Evolutionary conservation across 768 basidiomycete species (phyloP).

Genomic region (Obba rivulosa): DNA sequence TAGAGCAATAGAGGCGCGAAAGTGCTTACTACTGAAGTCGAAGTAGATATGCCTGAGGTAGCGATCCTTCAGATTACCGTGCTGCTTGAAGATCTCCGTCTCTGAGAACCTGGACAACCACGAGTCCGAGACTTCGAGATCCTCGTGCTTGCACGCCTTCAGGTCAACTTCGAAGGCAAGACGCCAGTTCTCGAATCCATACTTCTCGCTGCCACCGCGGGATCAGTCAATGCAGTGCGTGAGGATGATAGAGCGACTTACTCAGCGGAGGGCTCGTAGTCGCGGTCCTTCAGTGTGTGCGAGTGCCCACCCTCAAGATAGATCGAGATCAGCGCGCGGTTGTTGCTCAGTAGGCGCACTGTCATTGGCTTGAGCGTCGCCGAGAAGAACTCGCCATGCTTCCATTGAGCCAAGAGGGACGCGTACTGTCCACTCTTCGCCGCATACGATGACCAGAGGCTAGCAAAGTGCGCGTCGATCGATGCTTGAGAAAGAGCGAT

Average conservation of each 20-base stretch:
- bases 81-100: constrained; percentile 10
- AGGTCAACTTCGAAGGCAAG: constrained; percentile 25
- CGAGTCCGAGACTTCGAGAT: background rate
- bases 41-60: constrained; percentile 19
- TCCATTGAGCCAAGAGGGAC: constrained; percentile 6
- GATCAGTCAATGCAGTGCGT: background rate
- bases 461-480: constrained; percentile 17
- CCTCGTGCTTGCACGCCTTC: constrained; percentile 10
- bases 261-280: background rate
- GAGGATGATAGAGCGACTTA: no score
- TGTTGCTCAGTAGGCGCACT: constrained; percentile 16
- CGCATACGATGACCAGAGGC: constrained; percentile 7
- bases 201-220: background rate
- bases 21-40: constrained; percentile 16
- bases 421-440: background rate
- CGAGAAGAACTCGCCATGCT: constrained; percentile 12
- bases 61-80: constrained; percentile 8
- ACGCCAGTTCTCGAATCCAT: constrained; percentile 9
- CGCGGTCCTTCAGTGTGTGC: constrained; percentile 5
- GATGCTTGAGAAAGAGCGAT: constrained; percentile 19
- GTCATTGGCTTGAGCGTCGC: constrained; percentile 17
- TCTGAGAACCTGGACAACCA: constrained; percentile 2
- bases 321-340: constrained; percentile 17
- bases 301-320: constrained; percentile 10
- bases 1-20: background rate